A percentile compares a stretch with the other conserved stretches of the same genome.
These are phyloP conservation scores for Candida silvatica DNA, from an alignment of 805 yeast genomes.

Conservation along the genomic window DNA sequence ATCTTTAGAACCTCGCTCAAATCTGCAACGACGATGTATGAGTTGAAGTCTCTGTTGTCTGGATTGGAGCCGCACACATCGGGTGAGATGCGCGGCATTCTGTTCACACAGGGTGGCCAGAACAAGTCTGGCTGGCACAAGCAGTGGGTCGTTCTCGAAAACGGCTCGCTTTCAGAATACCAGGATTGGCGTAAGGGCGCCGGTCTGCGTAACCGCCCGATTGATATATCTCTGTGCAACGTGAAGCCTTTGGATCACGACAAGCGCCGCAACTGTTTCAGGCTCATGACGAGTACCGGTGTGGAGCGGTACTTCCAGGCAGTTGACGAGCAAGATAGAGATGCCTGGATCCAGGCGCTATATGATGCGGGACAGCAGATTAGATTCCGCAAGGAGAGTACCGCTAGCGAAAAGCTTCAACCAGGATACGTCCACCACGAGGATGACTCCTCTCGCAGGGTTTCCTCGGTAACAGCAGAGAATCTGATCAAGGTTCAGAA, in stretches of 20 bases:
- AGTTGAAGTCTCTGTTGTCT: constrained; percentile 33
- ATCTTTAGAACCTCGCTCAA: constrained; percentile 12
- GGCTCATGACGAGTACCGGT: constrained; percentile 63
- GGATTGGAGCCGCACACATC: constrained; percentile 20
- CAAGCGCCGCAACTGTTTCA: constrained; percentile 55
- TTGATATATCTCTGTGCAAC: constrained; percentile 62
- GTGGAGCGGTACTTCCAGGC: constrained; percentile 69
- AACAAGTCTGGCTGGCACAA: constrained; percentile 77
- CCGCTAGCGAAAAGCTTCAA: background rate
- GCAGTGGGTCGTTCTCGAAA: constrained; percentile 71
- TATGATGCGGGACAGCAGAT: constrained; percentile 40
- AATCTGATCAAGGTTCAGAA: constrained; percentile 30
- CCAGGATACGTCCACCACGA: background rate
- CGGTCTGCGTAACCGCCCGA: constrained; percentile 53
- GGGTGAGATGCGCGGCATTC: constrained; percentile 33
- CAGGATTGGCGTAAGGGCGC: constrained; percentile 73
- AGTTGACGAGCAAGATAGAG: constrained; percentile 54
- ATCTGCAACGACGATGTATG: constrained; percentile 11
- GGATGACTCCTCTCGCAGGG: constrained; percentile 16
- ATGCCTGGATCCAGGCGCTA: constrained; percentile 59
- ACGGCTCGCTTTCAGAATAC: constrained; percentile 63
- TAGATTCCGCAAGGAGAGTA: constrained; percentile 10
- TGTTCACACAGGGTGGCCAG: constrained; percentile 52
- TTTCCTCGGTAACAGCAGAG: constrained; percentile 26
- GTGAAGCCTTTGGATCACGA: constrained; percentile 35